phyloP scores from a whole-genome alignment of 2,329 filamentous ascomycete species.

The Claviceps africana region DNA sequence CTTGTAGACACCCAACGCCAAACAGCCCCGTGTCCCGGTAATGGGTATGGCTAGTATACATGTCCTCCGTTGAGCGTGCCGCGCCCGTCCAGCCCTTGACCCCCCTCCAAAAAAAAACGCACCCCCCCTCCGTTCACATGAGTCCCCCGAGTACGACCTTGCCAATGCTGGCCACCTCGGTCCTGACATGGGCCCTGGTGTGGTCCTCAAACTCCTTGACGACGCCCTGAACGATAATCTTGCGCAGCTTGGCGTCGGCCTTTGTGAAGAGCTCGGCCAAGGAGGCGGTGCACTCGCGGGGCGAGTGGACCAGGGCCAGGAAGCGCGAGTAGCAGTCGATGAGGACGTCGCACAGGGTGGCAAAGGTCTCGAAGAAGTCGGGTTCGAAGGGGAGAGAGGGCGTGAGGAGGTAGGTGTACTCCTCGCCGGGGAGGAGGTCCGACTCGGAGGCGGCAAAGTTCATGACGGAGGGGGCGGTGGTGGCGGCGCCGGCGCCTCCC shows the following conservation, averaged over 20 bases:
- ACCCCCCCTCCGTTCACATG: constrained; percentile 40
- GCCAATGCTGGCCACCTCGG: constrained; percentile 71
- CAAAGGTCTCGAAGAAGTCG: constrained; percentile 93
- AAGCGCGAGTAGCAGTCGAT: constrained; percentile 84
- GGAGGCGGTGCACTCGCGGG: constrained; percentile 53
- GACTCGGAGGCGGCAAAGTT: constrained; percentile 45
- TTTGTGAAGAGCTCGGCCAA: constrained; percentile 83
- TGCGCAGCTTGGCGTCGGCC: constrained; percentile 71
- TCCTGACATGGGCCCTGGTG: constrained; percentile 60
- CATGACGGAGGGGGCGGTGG: constrained; percentile 30
- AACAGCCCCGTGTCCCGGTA: background rate
- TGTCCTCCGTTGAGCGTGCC: background rate
- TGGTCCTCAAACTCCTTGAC: constrained; percentile 89
- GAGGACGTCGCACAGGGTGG: constrained; percentile 85
- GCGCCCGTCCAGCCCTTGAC: background rate
- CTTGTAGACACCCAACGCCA: background rate
- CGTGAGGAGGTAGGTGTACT: constrained; percentile 81
- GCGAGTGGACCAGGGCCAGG: constrained; percentile 58
- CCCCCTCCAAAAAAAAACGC: background rate
- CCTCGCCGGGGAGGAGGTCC: constrained; percentile 65
- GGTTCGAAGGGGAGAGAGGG: constrained; percentile 88
- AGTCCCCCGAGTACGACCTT: constrained; percentile 82
- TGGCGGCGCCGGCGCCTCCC: constrained; percentile 16
- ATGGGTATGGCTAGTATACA: background rate
- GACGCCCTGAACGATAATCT: constrained; percentile 74